Conservation (phyloP, 2,329 filamentous ascomycete genomes). For the Microsporum audouinii region DNA sequence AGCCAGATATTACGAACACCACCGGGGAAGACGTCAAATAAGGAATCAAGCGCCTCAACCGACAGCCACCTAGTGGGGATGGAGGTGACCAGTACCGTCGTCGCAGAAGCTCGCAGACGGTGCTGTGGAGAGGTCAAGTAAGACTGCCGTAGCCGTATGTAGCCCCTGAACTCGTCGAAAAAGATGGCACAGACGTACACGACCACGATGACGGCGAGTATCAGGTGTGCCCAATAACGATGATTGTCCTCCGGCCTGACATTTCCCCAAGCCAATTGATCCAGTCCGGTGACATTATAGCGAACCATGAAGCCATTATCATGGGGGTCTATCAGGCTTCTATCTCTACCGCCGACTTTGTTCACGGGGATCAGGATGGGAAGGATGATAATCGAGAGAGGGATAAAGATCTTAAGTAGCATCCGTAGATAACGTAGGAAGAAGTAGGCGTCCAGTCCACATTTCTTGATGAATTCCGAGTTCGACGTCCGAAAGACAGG, state of each 20-base stretch:
- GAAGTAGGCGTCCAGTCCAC: constrained; percentile 92
- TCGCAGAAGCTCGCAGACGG: constrained; percentile 82
- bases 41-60: constrained; percentile 63
- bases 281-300: constrained; percentile 54
- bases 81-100: constrained; percentile 82
- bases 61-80: constrained; percentile 88
- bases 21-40: constrained; percentile 94
- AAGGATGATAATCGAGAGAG: constrained; percentile 63
- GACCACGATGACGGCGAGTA: constrained; percentile 67
- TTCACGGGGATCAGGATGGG: constrained; percentile 84
- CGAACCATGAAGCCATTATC: constrained; percentile 24
- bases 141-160: constrained; percentile 86
- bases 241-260: constrained; percentile 53
- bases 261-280: constrained; percentile 80
- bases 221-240: constrained; percentile 72
- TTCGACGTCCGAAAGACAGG: constrained; percentile 55
- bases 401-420: constrained; percentile 82
- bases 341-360: constrained; percentile 56
- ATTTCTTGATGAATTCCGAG: constrained; percentile 88
- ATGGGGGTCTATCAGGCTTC: constrained; percentile 29
- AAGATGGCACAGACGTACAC: constrained; percentile 78
- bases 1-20: constrained; percentile 95
- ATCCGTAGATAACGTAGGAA: constrained; percentile 83
- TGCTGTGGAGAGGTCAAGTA: constrained; percentile 93
- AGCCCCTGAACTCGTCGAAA: constrained; percentile 73